phyloP scores from a whole-genome alignment of 2,329 filamentous ascomycete species.

The Calonectria leucothoes region DNA sequence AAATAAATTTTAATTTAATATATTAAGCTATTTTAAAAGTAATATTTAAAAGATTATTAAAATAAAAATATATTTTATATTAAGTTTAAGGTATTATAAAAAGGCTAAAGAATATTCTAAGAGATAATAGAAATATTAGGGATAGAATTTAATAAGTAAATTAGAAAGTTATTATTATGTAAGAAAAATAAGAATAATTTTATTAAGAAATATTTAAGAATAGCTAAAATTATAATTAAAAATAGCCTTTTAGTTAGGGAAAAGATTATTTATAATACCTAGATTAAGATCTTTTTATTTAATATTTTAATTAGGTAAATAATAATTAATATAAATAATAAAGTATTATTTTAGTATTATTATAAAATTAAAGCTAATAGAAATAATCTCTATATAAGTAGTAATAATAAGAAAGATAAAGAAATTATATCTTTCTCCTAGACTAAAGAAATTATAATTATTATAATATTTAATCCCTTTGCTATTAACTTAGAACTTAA shows the following conservation, averaged over 20 bases:
- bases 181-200: neutral
- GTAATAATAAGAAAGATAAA: neutral
- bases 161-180: neutral
- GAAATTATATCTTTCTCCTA: neutral
- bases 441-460: neutral
- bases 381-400: neutral
- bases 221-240: neutral
- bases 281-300: neutral
- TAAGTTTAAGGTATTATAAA: neutral
- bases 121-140: neutral
- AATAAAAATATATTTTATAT: neutral
- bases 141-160: neutral
- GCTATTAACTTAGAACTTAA: neutral
- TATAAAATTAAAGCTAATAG: neutral
- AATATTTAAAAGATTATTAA: neutral
- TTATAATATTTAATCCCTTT: neutral
- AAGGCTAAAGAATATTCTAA: neutral
- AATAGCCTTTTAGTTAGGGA: neutral
- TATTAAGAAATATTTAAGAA: neutral
- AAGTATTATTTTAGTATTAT: neutral
- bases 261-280: neutral
- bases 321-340: neutral
- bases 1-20: neutral
- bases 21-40: neutral
- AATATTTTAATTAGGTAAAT: neutral